phyloP scores from a whole-genome alignment of 202 grass and related monocot genomes.

The Bolboschoenoplectus hybrid region DNA sequence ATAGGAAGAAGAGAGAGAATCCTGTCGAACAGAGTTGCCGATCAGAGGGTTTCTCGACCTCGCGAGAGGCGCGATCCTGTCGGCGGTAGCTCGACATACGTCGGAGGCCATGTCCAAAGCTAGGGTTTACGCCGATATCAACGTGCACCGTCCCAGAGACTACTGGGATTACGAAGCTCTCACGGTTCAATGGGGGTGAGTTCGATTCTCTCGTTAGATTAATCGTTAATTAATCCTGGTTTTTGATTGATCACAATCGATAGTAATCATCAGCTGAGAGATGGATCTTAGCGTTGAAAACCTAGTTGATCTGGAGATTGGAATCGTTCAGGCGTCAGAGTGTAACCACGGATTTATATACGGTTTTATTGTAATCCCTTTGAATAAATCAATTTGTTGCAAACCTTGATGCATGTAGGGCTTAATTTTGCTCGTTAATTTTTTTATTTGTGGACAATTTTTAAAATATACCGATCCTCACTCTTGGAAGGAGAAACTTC shows the following conservation, averaged over 20 bases:
- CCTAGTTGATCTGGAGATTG: background rate
- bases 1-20: background rate
- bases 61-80: conserved; percentile 18
- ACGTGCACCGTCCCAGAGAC: conserved; percentile 63
- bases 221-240: background rate
- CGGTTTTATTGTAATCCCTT: background rate
- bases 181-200: conserved; percentile 70
- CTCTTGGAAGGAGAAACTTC: conserved; percentile 6
- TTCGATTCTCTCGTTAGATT: background rate
- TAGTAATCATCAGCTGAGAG: background rate
- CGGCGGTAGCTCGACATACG: conserved; percentile 12
- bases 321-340: background rate
- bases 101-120: conserved; percentile 57
- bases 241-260: conserved; percentile 2
- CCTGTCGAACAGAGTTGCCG: background rate
- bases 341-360: background rate
- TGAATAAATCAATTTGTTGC: background rate
- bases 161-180: conserved; percentile 89
- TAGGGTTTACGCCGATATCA: conserved; percentile 69
- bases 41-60: conserved; percentile 9
- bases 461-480: background rate
- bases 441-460: background rate
- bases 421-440: background rate
- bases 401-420: background rate
- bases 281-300: background rate